These are phyloP conservation scores for Fusarium bactridioides DNA, from an alignment of 2,329 filamentous ascomycete genomes.

Conservation along the genomic window DNA sequence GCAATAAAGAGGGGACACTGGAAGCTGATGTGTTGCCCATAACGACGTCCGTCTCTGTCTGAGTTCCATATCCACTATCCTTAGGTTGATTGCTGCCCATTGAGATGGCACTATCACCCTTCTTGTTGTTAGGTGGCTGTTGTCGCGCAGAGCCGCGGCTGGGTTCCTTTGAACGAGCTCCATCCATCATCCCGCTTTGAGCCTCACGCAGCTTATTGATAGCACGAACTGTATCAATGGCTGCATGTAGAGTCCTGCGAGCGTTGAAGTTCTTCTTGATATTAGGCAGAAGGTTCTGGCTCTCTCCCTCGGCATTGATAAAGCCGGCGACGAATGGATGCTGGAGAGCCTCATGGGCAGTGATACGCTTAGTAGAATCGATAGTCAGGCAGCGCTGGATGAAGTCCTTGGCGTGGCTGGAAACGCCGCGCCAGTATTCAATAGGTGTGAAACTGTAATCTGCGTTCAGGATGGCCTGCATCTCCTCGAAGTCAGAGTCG, in stretches of 20 bases:
- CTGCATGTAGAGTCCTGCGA: constrained; percentile 71
- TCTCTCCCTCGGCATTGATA: constrained; percentile 55
- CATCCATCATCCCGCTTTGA: constrained; percentile 69
- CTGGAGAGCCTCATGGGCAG: constrained; percentile 79
- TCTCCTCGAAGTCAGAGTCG: constrained; percentile 97
- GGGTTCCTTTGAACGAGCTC: constrained; percentile 62
- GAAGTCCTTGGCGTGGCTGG: constrained; percentile 85
- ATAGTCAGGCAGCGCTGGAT: constrained; percentile 92
- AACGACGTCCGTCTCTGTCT: constrained; percentile 48
- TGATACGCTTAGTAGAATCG: constrained; percentile 87
- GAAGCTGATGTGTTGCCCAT: constrained; percentile 56
- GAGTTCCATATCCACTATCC: constrained; percentile 61
- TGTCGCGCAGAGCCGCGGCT: constrained; percentile 44
- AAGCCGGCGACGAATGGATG: constrained; percentile 70
- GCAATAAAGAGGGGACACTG: constrained; percentile 58
- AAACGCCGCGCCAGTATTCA: constrained; percentile 97
- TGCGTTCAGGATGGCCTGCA: constrained; percentile 97
- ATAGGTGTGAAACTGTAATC: constrained; percentile 95
- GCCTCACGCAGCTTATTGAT: constrained; percentile 76
- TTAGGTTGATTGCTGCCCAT: constrained; percentile 45
- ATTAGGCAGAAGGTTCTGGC: constrained; percentile 70
- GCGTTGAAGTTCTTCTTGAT: constrained; percentile 81
- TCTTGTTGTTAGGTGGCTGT: constrained; percentile 38
- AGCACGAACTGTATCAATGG: constrained; percentile 74
- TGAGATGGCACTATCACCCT: constrained; percentile 57